A percentile compares a stretch with the other conserved stretches of the same genome.
Conservation (phyloP, 202 grass and related monocot species). For the Dendrocalamus latiflorus region DNA sequence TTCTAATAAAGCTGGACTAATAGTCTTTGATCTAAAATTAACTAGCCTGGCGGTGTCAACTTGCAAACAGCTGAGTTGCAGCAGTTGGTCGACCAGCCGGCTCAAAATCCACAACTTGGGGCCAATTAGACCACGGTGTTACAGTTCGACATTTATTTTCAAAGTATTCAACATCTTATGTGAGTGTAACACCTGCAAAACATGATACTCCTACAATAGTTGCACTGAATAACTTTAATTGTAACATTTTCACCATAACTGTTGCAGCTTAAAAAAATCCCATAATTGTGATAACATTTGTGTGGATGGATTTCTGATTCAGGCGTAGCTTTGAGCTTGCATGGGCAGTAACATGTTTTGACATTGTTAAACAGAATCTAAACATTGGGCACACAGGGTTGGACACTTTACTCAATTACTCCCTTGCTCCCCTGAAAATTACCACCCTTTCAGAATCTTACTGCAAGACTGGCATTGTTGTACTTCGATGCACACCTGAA, state of each 20-base stretch:
- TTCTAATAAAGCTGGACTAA: too few relatives aligned
- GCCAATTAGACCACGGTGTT: not conserved
- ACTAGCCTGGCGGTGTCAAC: too few relatives aligned
- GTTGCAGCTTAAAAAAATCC: not conserved
- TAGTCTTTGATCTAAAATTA: too few relatives aligned
- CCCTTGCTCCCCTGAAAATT: not conserved
- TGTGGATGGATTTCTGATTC: not conserved
- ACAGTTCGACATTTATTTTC: not conserved
- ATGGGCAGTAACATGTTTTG: not conserved
- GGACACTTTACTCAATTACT: not conserved
- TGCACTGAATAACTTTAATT: not conserved
- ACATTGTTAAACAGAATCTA: not conserved
- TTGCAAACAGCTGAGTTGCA: not conserved
- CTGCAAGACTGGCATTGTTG: not conserved
- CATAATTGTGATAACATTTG: not conserved
- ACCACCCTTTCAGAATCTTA: not conserved
- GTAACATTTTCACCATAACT: not conserved
- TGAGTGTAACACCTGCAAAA: not conserved
- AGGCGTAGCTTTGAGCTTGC: not conserved
- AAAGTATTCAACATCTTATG: not conserved
- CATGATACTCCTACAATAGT: not conserved
- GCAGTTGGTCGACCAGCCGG: not conserved
- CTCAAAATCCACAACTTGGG: not conserved
- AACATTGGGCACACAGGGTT: not conserved
- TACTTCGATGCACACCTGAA: not conserved